phyloP scores from a whole-genome alignment of 2,329 filamentous ascomycete genomes.

The Ascomycota sp. region DNA sequence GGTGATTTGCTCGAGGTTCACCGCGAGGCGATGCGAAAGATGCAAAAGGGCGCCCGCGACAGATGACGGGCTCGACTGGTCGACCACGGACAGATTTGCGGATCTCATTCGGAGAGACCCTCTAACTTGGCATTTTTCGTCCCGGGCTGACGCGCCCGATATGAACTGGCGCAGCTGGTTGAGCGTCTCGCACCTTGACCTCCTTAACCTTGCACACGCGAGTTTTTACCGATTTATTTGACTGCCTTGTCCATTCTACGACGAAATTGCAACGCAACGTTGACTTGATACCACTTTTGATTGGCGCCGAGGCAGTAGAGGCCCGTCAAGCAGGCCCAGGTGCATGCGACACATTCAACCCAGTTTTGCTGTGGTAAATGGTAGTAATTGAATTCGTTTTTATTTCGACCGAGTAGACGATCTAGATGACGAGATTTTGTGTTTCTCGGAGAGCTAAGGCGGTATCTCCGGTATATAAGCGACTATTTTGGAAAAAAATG shows the following conservation, averaged over 20 bases:
- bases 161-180: too few relatives aligned
- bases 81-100: too few relatives aligned
- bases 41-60: constrained; percentile 33
- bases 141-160: too few relatives aligned
- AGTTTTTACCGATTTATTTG: not conserved
- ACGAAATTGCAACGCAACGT: constrained; percentile 1
- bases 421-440: too few relatives aligned
- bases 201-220: too few relatives aligned
- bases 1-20: constrained; percentile 59
- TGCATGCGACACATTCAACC: not conserved
- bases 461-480: not conserved
- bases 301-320: not conserved
- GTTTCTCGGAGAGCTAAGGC: not conserved
- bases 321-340: not conserved
- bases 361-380: not conserved
- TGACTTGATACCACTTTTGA: constrained; percentile 1
- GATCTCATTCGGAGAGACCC: too few relatives aligned
- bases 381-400: too few relatives aligned
- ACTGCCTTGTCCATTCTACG: constrained; percentile 1
- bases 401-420: too few relatives aligned
- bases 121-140: too few relatives aligned
- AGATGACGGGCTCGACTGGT: not conserved
- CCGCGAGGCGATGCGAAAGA: constrained; percentile 55
- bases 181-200: too few relatives aligned
- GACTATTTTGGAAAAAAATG: constrained; percentile 1